Base-by-base conservation (phyloP, 2,329 filamentous ascomycete species). In the Diaporthe batatas region DNA sequence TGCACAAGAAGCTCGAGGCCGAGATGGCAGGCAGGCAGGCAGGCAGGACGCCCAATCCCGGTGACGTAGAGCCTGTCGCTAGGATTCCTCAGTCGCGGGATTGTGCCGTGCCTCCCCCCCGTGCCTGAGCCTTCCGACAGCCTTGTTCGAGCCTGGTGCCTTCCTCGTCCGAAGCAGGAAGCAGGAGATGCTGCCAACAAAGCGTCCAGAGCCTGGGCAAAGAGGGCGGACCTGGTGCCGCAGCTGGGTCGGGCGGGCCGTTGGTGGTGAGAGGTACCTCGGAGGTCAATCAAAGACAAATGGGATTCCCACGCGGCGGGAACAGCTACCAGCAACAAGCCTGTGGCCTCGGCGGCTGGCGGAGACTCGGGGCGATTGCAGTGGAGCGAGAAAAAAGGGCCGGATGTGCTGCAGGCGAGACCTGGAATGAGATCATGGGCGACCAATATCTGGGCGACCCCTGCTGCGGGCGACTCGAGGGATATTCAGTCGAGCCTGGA, bases 1-100 rank as follows among this genome's bases (percentile, higher is more conserved):
- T 82, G 85, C 73, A 83, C 82, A 25, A 87, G 76, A 42, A 42
- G 49, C n/a, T 36, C 34, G 36, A 62, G 49, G 47, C 18, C 53
- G 73, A 55, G 51, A 70, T 42, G 39, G 39, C 39, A 42, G 39
- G 39, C 39, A 42, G 39, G 39, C 39, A 42, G 39, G 14, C 16
- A 47, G 51, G 67, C 53, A 53, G 70, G 25, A 72, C 32, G 44
- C 62, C 65, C 57, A 70, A 55, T 51, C 39, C 55, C 54, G 36
- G 65, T 54, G 51, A 74, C 57, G 67, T 65, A 72, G 51, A 53
- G 58, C 68, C 44, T 44, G 32, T 18, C 32, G 47, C 62, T 53
- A 34, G 62, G 47, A 39, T 67, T 67, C n/a, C 47, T 67, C 62
- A 67, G 62, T 44, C 47, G 62, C 47, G 32, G 62, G 62, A 53